Conservation (phyloP, 495 filamentous ascomycete genomes). For the Penicillium lividum region DNA sequence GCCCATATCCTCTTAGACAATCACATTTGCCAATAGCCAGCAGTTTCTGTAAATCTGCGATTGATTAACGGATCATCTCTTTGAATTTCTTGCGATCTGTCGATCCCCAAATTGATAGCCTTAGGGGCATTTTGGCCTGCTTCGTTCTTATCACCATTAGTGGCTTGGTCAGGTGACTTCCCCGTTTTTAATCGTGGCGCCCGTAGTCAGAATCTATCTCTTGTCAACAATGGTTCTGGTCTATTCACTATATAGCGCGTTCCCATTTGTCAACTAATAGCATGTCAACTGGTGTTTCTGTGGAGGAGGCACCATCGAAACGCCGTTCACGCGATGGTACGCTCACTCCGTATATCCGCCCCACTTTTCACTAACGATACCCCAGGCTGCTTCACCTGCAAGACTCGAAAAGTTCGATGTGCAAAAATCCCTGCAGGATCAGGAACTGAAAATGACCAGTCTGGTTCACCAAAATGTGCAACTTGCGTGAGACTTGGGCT, state of each 20-base stretch:
- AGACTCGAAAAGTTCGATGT: neutral
- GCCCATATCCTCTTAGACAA: too few relatives aligned
- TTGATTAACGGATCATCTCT: too few relatives aligned
- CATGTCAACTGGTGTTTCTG: neutral
- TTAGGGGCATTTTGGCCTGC: too few relatives aligned
- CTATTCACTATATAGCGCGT: neutral
- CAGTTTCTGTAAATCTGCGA: too few relatives aligned
- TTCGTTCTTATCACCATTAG: too few relatives aligned
- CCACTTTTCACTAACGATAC: neutral
- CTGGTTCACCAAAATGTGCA: neutral
- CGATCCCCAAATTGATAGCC: too few relatives aligned
- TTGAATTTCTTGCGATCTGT: too few relatives aligned
- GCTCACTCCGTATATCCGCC: neutral
- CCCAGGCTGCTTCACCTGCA: slow-evolving; percentile 1
- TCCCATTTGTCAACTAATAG: neutral
- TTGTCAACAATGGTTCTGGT: neutral
- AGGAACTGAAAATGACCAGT: neutral
- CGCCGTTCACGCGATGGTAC: neutral
- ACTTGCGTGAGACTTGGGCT: neutral
- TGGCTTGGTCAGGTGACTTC: neutral
- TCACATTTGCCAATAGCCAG: too few relatives aligned
- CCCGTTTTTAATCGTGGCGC: neutral
- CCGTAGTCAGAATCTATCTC: neutral
- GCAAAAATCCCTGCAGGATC: neutral
- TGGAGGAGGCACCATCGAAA: neutral